A percentile compares a stretch with the other conserved stretches of the same genome.
Evolutionary conservation across 2,329 filamentous ascomycete species (phyloP).

Genomic region (Aspergillus neotritici): DNA sequence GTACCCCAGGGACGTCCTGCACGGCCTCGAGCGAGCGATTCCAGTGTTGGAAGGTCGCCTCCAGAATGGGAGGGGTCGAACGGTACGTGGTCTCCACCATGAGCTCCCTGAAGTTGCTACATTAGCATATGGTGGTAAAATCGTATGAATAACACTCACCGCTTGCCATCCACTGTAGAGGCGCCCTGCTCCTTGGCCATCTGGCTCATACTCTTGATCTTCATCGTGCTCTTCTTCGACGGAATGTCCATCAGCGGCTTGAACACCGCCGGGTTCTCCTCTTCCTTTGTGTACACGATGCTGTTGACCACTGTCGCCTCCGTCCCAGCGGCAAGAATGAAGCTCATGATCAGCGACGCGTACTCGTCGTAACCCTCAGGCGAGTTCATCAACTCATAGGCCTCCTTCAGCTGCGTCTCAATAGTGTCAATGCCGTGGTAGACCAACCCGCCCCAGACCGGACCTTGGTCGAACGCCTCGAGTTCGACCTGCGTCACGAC

Average conservation of each 20-base stretch:
- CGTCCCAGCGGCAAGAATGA: background rate
- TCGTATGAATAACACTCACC: background rate
- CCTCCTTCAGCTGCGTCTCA: background rate
- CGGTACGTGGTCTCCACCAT: background rate
- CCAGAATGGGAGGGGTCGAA: background rate
- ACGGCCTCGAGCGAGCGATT: background rate
- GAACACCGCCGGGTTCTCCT: background rate
- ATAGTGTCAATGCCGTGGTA: background rate
- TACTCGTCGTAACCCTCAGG: background rate
- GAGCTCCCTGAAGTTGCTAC: background rate
- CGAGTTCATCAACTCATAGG: background rate
- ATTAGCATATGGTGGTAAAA: background rate
- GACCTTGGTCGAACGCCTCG: conserved; percentile 3
- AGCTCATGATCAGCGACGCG: conserved; percentile 2
- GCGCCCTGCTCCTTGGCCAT: background rate
- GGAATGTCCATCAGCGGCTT: background rate
- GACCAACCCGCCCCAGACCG: background rate
- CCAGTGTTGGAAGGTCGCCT: background rate
- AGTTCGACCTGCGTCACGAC: conserved; percentile 26
- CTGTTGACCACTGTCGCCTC: background rate
- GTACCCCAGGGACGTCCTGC: background rate
- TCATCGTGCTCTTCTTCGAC: background rate
- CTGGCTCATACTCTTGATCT: background rate
- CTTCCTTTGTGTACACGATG: background rate
- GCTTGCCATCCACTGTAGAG: background rate